These are phyloP conservation scores for Trametes polyzona DNA, from an alignment of 1,284 basidiomycete genomes.

Conservation along the genomic window DNA sequence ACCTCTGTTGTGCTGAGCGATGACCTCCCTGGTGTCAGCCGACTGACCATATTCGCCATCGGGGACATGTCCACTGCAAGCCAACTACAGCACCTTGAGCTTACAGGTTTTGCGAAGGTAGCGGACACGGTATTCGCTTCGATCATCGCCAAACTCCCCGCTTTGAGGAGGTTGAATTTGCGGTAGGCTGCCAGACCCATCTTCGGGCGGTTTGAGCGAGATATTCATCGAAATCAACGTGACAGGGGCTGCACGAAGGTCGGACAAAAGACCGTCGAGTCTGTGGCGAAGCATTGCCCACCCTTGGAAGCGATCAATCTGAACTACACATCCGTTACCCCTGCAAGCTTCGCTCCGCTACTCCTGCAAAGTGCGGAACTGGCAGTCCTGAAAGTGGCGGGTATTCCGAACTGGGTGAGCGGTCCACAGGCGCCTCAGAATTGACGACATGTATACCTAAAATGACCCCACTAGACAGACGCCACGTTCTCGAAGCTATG, in stretches of 20 bases:
- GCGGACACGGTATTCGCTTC: constrained; percentile 56
- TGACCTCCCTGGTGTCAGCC: constrained; percentile 56
- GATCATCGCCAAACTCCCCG: constrained; percentile 47
- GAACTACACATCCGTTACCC: constrained; percentile 61
- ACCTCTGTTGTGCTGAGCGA: constrained; percentile 50
- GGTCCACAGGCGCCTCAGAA: too few relatives aligned
- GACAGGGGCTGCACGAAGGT: constrained; percentile 63
- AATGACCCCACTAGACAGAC: constrained; percentile 53
- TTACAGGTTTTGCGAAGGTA: constrained; percentile 56
- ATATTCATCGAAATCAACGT: neutral
- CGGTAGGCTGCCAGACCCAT: constrained; percentile 56
- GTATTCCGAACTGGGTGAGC: constrained; percentile 64
- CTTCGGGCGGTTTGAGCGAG: too few relatives aligned
- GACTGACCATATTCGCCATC: constrained; percentile 53
- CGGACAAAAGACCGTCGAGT: constrained; percentile 50
- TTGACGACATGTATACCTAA: too few relatives aligned
- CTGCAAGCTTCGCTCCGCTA: constrained; percentile 50
- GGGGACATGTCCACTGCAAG: constrained; percentile 38
- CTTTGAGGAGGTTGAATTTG: constrained; percentile 52
- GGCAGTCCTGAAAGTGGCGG: constrained; percentile 65
- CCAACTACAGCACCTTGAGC: constrained; percentile 50
- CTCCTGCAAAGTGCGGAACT: constrained; percentile 51
- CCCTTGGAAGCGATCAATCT: constrained; percentile 55
- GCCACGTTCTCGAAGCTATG: constrained; percentile 53
- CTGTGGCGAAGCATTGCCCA: constrained; percentile 47